These are phyloP conservation scores for Penicillium canescens DNA, from an alignment of 495 filamentous ascomycete genomes.

Conservation along the genomic window DNA sequence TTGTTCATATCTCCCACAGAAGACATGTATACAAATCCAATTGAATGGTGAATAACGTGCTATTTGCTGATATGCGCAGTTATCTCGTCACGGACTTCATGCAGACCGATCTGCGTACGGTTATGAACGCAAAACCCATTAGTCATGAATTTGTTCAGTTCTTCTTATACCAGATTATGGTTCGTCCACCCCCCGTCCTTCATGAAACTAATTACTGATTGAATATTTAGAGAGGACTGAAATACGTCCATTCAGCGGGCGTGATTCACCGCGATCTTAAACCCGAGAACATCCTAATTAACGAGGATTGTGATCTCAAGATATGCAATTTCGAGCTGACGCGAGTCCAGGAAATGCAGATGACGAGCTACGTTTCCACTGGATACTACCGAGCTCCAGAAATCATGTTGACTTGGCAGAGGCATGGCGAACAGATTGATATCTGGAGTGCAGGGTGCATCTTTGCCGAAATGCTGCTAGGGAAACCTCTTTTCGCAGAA, in stretches of 20 bases:
- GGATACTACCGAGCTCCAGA: slow-evolving; percentile 90
- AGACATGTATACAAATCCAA: slow-evolving; percentile 67
- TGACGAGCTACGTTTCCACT: slow-evolving; percentile 84
- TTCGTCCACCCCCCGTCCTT: slow-evolving; percentile 25
- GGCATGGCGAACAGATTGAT: slow-evolving; percentile 92
- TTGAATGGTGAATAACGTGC: background rate
- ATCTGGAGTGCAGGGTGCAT: slow-evolving; percentile 96
- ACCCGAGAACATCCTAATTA: slow-evolving; percentile 89
- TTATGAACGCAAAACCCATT: slow-evolving; percentile 81
- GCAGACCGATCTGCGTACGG: slow-evolving; percentile 83
- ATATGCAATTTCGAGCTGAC: slow-evolving; percentile 93
- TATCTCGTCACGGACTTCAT: slow-evolving; percentile 93
- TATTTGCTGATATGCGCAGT: slow-evolving; percentile 37
- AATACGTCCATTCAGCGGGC: slow-evolving; percentile 91
- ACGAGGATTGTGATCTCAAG: slow-evolving; percentile 94
- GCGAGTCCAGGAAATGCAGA: slow-evolving; percentile 88
- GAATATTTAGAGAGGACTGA: slow-evolving; percentile 70
- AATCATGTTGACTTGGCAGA: slow-evolving; percentile 97
- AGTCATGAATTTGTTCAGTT: slow-evolving; percentile 96
- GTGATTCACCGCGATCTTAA: slow-evolving; percentile 90
- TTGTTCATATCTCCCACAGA: slow-evolving; percentile 93
- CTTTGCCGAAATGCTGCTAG: slow-evolving; percentile 94
- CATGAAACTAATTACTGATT: slow-evolving; percentile 21
- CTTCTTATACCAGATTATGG: slow-evolving; percentile 91
- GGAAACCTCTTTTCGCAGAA: slow-evolving; percentile 89